A percentile compares a stretch with the other conserved stretches of the same genome.
Evolutionary conservation across 2,329 filamentous ascomycete genomes (phyloP).

Genomic region (Monilinia fructicola): DNA sequence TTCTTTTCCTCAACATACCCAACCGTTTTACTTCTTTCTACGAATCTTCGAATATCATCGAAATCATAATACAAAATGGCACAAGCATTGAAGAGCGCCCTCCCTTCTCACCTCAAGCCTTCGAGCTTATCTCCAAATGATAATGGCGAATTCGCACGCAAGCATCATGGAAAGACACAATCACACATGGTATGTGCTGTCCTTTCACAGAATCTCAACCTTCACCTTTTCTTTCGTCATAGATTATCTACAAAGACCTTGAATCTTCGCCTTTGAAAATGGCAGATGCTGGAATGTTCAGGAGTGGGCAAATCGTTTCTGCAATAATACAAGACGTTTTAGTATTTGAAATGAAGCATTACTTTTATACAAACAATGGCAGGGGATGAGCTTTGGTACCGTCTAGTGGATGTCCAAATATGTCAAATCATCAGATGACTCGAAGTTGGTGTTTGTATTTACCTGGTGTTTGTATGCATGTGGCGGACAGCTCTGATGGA

Average conservation of each 20-base stretch:
- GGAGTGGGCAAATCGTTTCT: neutral
- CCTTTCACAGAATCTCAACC: neutral
- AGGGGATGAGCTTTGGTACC: neutral
- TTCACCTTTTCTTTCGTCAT: neutral
- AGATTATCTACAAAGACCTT: neutral
- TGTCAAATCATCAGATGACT: neutral
- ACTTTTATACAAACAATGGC: neutral
- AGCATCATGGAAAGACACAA: conserved; percentile 81
- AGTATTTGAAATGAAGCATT: neutral
- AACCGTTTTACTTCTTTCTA: conserved; percentile 8
- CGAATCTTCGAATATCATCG: conserved; percentile 11
- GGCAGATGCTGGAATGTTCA: conserved; percentile 1
- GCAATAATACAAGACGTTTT: neutral
- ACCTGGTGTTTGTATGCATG: conserved; percentile 29
- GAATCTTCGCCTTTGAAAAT: neutral
- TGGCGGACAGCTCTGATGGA: conserved; percentile 14
- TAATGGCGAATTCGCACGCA: conserved; percentile 53
- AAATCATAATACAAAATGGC: conserved; percentile 55
- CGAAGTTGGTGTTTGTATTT: conserved; percentile 28
- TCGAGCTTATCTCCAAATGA: conserved; percentile 42
- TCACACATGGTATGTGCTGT: conserved; percentile 73
- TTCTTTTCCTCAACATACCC: conserved; percentile 9
- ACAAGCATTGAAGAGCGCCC: conserved; percentile 67
- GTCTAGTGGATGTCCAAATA: conserved; percentile 10
- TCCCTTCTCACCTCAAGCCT: conserved; percentile 78